phyloP scores from a whole-genome alignment of 305 asterid genomes.

The Fraxinus floribunda region DNA sequence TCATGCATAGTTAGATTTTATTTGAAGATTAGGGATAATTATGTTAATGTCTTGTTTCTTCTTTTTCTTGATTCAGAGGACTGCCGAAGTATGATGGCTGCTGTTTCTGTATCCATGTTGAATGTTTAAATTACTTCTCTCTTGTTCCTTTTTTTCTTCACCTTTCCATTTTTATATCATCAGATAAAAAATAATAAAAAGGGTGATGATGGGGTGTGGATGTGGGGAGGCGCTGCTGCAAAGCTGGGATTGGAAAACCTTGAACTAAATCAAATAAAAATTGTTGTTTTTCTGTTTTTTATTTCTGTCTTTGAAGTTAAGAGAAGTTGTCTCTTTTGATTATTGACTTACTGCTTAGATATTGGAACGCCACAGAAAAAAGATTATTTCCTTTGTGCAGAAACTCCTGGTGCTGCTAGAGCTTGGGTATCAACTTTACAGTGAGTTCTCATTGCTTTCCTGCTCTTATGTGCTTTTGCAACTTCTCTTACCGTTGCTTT shows the following conservation, averaged over 20 bases:
- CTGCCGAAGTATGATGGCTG: constrained; percentile 92
- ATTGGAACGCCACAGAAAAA: constrained; percentile 96
- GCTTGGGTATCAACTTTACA: constrained; percentile 97
- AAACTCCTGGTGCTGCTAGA: constrained; percentile 93
- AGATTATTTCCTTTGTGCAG: constrained; percentile 98
- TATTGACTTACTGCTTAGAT: constrained; percentile 66
- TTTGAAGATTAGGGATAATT: not conserved
- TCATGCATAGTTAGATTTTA: not conserved
- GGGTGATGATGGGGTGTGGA: not conserved
- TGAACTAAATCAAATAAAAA: not conserved
- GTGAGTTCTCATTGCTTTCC: constrained; percentile 57
- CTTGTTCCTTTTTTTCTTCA: not conserved
- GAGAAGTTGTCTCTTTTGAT: constrained; percentile 20
- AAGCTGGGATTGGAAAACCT: constrained; percentile 14
- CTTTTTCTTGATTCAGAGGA: constrained; percentile 59
- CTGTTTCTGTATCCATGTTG: constrained; percentile 91
- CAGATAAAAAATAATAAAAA: constrained; percentile 10
- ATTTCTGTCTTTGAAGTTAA: not conserved
- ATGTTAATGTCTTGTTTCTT: constrained; percentile 21
- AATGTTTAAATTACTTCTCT: constrained; percentile 6
- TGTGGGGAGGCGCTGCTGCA: not conserved
- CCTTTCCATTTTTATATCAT: not conserved
- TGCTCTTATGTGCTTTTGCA: constrained; percentile 20
- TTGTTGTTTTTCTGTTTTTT: constrained; percentile 3
- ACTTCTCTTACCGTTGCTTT: constrained; percentile 15